Evolutionary conservation across 768 basidiomycete genomes (phyloP), one percentile per base, ranked within the genome.

Genomic region (Termitomyces sp.): DNA sequence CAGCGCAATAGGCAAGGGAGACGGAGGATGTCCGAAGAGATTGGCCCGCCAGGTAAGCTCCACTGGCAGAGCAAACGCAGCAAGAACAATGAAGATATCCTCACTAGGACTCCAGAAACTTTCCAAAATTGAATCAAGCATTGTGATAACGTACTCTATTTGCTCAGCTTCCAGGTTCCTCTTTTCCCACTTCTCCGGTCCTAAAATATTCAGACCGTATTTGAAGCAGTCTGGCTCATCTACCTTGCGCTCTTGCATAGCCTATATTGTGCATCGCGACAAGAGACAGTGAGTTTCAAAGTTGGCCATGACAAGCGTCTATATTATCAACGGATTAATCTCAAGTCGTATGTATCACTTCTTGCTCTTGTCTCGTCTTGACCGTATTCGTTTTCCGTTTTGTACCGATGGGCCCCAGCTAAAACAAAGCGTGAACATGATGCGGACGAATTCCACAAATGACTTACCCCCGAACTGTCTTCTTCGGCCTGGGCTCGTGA

Each of bases 391-490:
- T 63, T 88, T 89, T 43, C 88, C 89, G 52, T 85, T 76, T 65
- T 90, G 89, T 8, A 89, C 82, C 37, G 80, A 76, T 1, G 89
- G 88, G 1, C 89, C 89, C 77, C 87, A 86, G 43, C 89, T 90
- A 55, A 30, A 35, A 40, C 6, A 23, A 34, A 42, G 43, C 14
- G 47, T 41, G 45, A 47, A 49, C 9, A 21, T 21, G 19, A 28
- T 34, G 30, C 21, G 32, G 19, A 50, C n/a, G 41, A 45, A 23
- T 17, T 30, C n/a, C n/a, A n/a, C 25, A 17, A 52, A 25, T 21
- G 23, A n/a, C 14, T 76, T 86, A 92, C 91, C 90, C 90, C 75
- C 91, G 78, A 65, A 87, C 77, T 60, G 80, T 88, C 75, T 90
- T 93, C 70, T 83, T 88, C n/a, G 87, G 81, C 62, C 67, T 79